A percentile compares a stretch with the other conserved stretches of the same genome.
These are phyloP conservation scores for Cenchrus fungigraminus DNA, from an alignment of 176 grass and related monocot genomes.

Conservation along the genomic window DNA sequence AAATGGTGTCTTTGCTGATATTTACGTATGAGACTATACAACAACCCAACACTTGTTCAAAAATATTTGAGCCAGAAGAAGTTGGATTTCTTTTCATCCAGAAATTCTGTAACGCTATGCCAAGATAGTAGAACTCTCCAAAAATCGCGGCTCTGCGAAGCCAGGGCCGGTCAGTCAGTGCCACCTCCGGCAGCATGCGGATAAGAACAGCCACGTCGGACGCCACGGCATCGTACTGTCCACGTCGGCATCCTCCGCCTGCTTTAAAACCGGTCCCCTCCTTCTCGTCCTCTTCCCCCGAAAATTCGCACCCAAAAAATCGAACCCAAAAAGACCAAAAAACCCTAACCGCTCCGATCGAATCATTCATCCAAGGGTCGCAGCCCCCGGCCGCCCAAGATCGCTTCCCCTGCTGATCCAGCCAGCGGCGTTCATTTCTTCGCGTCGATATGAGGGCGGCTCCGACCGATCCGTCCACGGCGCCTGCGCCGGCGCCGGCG, in stretches of 20 bases:
- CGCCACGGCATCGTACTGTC: not conserved
- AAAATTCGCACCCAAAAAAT: constrained; percentile 2
- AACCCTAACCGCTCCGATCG: constrained; percentile 39
- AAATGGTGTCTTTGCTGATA: no score
- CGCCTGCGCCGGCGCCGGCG: constrained; percentile 16
- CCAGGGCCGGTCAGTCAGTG: not conserved
- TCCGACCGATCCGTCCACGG: constrained; percentile 42
- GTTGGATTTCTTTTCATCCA: no score
- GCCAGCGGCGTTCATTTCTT: not conserved
- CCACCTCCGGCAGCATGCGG: constrained; percentile 31
- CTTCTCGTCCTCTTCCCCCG: not conserved
- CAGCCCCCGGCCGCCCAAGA: constrained; percentile 7
- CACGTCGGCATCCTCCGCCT: not conserved
- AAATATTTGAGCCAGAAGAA: no score
- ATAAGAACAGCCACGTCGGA: constrained; percentile 22
- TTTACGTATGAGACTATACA: no score
- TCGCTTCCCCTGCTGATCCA: constrained; percentile 1
- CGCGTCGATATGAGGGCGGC: constrained; percentile 55
- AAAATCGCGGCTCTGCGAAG: not conserved
- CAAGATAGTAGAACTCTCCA: not conserved
- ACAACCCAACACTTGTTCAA: no score
- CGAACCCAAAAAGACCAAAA: constrained; percentile 18
- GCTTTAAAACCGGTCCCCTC: constrained; percentile 44
- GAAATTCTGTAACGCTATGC: not conserved
- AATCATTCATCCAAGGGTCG: constrained; percentile 34